A percentile compares a stretch with the other conserved stretches of the same genome.
phyloP scores from a whole-genome alignment of 2,329 filamentous ascomycete genomes.

The Neofusicoccum laricinum region DNA sequence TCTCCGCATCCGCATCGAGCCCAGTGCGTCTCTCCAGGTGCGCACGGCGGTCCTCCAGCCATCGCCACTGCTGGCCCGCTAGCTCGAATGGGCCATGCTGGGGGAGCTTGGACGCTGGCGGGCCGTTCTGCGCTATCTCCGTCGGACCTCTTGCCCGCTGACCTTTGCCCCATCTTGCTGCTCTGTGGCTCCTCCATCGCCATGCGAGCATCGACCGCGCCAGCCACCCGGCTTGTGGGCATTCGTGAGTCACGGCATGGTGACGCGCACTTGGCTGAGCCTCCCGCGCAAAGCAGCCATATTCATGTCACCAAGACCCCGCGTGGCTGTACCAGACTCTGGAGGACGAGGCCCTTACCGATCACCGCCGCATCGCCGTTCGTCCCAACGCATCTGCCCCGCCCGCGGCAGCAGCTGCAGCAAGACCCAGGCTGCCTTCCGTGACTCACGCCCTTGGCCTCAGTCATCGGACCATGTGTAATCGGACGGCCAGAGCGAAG shows the following conservation, averaged over 20 bases:
- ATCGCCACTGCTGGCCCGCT: constrained; percentile 4
- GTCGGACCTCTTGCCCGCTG: neutral
- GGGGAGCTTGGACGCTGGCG: constrained; percentile 1
- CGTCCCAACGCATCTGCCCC: no score
- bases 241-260: neutral
- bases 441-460: neutral
- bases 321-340: neutral
- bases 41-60: neutral
- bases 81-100: neutral
- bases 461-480: neutral
- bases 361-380: no score
- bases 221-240: neutral
- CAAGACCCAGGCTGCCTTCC: neutral
- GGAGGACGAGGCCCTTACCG: no score
- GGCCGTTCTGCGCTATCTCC: constrained; percentile 3
- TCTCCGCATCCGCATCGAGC: neutral
- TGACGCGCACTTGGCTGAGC: neutral
- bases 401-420: no score
- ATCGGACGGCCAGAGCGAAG: neutral
- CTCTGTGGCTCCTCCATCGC: neutral
- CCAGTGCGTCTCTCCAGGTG: neutral
- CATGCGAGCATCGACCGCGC: neutral
- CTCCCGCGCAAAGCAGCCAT: neutral
- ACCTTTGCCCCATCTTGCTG: neutral
- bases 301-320: neutral